A percentile compares a stretch with the other conserved stretches of the same genome.
These are phyloP conservation scores for Chernovozyma sophiae-reginae DNA, from an alignment of 1,139 yeast species.

Conservation along the genomic window DNA sequence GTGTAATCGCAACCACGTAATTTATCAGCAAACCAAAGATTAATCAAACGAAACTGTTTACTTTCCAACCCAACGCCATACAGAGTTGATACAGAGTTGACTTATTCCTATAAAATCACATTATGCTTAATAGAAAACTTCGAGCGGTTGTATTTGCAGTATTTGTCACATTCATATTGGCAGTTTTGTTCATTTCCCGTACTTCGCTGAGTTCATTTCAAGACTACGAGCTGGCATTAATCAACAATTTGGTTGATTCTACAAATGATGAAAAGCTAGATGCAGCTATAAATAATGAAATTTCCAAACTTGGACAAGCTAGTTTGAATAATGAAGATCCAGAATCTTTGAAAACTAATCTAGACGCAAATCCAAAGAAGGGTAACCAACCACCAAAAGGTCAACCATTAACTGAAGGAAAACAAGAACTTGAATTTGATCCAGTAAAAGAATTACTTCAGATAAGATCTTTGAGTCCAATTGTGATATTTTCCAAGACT, in stretches of 20 bases:
- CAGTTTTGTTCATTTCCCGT: slow-evolving; percentile 13
- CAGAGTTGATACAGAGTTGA: too few species aligned
- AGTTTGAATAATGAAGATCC: slow-evolving; percentile 3
- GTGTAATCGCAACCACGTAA: too few species aligned
- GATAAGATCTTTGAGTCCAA: slow-evolving; percentile 61
- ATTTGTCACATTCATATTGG: slow-evolving; percentile 13
- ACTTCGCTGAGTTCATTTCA: slow-evolving; percentile 5
- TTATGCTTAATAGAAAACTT: slow-evolving; percentile 17
- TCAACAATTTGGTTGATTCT: slow-evolving; percentile 25
- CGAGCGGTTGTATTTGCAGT: slow-evolving; percentile 16
- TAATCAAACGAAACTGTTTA: too few species aligned
- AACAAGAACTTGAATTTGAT: slow-evolving; percentile 40
- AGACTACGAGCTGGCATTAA: slow-evolving; percentile 4
- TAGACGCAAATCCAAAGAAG: slow-evolving; percentile 1
- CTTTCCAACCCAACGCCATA: too few species aligned
- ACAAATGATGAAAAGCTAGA: slow-evolving; percentile 34
- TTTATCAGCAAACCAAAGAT: too few species aligned
- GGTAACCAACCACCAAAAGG: not conserved
- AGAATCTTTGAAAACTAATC: slow-evolving; percentile 1
- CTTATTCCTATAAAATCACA: too few species aligned
- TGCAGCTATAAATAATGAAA: slow-evolving; percentile 39
- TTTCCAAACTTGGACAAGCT: slow-evolving; percentile 22
- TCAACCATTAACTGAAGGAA: not conserved
- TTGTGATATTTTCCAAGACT: slow-evolving; percentile 67
- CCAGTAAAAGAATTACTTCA: slow-evolving; percentile 57